Evolutionary conservation across 768 basidiomycete genomes (phyloP).

Genomic region (Serendipita sp.): DNA sequence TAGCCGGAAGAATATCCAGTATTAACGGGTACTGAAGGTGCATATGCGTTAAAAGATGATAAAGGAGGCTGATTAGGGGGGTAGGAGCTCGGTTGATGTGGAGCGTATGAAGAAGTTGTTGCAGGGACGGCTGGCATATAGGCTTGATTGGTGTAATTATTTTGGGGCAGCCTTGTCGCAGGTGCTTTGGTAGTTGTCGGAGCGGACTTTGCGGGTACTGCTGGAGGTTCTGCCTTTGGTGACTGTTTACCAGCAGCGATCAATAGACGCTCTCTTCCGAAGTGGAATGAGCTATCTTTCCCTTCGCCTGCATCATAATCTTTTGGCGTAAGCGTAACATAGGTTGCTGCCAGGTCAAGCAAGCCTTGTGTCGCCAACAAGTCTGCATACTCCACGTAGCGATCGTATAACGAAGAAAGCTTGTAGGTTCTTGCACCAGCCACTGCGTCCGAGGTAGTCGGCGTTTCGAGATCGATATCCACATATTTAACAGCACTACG

Average conservation of each 20-base stretch:
- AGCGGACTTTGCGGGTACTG: conserved; percentile 18
- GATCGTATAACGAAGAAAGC: conserved; percentile 73
- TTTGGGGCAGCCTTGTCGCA: background rate
- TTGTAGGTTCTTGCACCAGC: conserved; percentile 51
- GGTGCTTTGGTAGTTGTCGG: conserved; percentile 14
- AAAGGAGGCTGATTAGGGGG: conserved; percentile 5
- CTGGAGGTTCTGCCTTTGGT: conserved; percentile 12
- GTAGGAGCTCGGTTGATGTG: conserved; percentile 9
- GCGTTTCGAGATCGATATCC: conserved; percentile 47
- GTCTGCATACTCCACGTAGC: conserved; percentile 92
- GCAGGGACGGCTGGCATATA: conserved; percentile 16
- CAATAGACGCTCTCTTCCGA: conserved; percentile 33
- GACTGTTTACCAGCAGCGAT: conserved; percentile 22
- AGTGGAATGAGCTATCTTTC: conserved; percentile 24
- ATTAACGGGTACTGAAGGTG: conserved; percentile 18
- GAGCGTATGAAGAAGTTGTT: conserved; percentile 11
- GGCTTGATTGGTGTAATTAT: background rate
- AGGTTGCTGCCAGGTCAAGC: conserved; percentile 62
- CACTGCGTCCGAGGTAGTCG: conserved; percentile 14
- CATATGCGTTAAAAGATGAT: conserved; percentile 19
- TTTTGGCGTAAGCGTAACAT: conserved; percentile 61
- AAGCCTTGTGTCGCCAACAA: conserved; percentile 83
- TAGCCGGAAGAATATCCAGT: conserved; percentile 14
- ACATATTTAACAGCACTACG: conserved; percentile 67
- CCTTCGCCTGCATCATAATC: conserved; percentile 54